These are phyloP conservation scores for Wallacemonas sp. DNA, from an alignment of 208 protist species.

Conservation along the genomic window DNA sequence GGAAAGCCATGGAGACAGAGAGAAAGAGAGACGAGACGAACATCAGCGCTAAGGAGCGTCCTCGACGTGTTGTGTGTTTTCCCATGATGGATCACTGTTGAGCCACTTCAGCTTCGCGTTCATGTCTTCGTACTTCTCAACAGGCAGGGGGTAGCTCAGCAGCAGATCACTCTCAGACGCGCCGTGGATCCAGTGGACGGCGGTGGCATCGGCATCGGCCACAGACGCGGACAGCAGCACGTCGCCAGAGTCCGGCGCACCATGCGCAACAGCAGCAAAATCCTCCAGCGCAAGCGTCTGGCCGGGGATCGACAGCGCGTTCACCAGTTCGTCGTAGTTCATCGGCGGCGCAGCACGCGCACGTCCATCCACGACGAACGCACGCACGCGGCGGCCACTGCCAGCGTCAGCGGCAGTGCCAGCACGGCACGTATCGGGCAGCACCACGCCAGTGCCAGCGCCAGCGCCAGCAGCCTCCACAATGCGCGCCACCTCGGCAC, in stretches of 20 bases:
- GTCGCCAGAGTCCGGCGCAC: conserved; percentile 19
- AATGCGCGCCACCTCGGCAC: background rate
- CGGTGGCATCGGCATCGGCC: conserved; percentile 30
- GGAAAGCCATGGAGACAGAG: background rate
- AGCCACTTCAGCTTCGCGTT: conserved; percentile 29
- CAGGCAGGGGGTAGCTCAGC: conserved; percentile 41
- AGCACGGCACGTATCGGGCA: conserved; percentile 20
- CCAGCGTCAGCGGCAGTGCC: conserved; percentile 2
- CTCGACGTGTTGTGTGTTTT: background rate
- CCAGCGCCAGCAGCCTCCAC: conserved; percentile 15
- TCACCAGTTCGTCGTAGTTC: background rate
- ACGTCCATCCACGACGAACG: conserved; percentile 34
- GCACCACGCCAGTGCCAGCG: background rate
- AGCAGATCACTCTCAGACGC: conserved; percentile 50
- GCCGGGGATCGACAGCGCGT: conserved; percentile 39
- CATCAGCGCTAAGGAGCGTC: background rate
- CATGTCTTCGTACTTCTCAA: conserved; percentile 42
- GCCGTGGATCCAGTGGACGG: conserved; percentile 45
- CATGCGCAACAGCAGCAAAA: conserved; percentile 33
- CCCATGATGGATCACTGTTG: conserved; percentile 11
- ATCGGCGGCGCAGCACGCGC: conserved; percentile 15
- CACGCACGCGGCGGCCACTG: conserved; percentile 18
- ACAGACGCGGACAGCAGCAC: conserved; percentile 35
- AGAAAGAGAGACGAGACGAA: conserved; percentile 1
- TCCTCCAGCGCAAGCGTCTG: conserved; percentile 67